Base-by-base conservation (phyloP, 2,329 filamentous ascomycete genomes). In the Penicillium hordei region DNA sequence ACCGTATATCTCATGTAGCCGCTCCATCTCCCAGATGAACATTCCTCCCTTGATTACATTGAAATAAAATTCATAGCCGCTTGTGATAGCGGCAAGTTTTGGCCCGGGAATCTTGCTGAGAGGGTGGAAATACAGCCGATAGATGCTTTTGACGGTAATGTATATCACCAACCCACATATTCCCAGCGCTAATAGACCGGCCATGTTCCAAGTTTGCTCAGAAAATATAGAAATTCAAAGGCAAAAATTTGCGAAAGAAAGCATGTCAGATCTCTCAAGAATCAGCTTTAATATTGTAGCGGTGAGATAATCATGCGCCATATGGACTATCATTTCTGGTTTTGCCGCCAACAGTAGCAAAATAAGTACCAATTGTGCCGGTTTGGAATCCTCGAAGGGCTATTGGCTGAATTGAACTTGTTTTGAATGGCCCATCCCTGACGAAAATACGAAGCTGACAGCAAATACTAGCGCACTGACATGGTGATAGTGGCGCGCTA, bases 11-110 rank as follows among this genome's bases (percentile, higher is more conserved):
- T 68, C 49, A 60, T 77, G 74, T 66, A 78, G 66, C 13, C 70
- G 61, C 46, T 70, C 57, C 23, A 76, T 68, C 57, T 74, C 62
- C 64, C 65, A 72, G 9, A 72, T 60, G 39, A 72, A 77, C 21
- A 62, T 60, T 0, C 75, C 76, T 1, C 64, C 59, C 12, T 67
- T 64, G 33, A 73, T 39, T 2, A 76, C 55, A 42, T 78, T 70
- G 54, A 70, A 72, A 49, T 76, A 76, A 29, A 70, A 68, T 40
- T 75, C 72, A 55, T 75, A 75, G 55, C 63, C 67, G 21, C 62
- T 48, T 33, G 69, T 66, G 4, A 69, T 31, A 0, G 75, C 75
- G 2, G 75, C 75, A 34, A 72, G 51, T 36, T 65, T 72, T 0
- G 70, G 64, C n/a, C 70, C 75, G 1, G 69, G 73, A 15, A 78